These are phyloP conservation scores for Crithidia bombi DNA, from an alignment of 208 protist genomes.

Conservation along the genomic window DNA sequence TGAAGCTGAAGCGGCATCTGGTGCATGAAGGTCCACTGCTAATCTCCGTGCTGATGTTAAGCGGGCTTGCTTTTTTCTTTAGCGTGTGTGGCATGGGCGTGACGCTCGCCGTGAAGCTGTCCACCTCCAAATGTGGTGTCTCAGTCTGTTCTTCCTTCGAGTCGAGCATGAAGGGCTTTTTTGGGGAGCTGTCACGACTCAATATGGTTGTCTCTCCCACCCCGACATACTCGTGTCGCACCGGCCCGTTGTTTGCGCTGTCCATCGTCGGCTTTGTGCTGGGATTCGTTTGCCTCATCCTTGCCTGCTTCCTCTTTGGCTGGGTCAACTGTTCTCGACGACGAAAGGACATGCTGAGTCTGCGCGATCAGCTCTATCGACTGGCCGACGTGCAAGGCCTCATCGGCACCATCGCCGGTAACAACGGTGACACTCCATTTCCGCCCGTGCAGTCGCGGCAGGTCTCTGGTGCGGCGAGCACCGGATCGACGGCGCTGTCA, in stretches of 20 bases:
- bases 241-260: constrained; percentile 29
- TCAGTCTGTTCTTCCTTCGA: constrained; percentile 41
- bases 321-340: constrained; percentile 1
- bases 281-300: constrained; percentile 10
- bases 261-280: constrained; percentile 37
- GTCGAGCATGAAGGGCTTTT: constrained; percentile 43
- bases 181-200: constrained; percentile 7
- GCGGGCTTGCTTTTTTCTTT: constrained; percentile 31
- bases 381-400: constrained; percentile 12
- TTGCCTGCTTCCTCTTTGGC: constrained; percentile 7
- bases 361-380: constrained; percentile 21
- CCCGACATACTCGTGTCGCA: constrained; percentile 24
- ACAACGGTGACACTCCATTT: constrained; percentile 1
- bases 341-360: constrained; percentile 9
- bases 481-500: not conserved
- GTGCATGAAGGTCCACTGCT: constrained; percentile 30
- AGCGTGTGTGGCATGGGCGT: constrained; percentile 37
- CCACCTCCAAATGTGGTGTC: constrained; percentile 47
- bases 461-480: constrained; percentile 1
- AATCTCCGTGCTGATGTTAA: constrained; percentile 15
- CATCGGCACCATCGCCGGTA: not conserved
- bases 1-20: constrained; percentile 30
- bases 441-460: constrained; percentile 10
- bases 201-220: constrained; percentile 1
- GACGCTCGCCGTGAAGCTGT: constrained; percentile 21